Conservation (phyloP, 805 yeast species). For the Blastobotrys mokoenaii region DNA sequence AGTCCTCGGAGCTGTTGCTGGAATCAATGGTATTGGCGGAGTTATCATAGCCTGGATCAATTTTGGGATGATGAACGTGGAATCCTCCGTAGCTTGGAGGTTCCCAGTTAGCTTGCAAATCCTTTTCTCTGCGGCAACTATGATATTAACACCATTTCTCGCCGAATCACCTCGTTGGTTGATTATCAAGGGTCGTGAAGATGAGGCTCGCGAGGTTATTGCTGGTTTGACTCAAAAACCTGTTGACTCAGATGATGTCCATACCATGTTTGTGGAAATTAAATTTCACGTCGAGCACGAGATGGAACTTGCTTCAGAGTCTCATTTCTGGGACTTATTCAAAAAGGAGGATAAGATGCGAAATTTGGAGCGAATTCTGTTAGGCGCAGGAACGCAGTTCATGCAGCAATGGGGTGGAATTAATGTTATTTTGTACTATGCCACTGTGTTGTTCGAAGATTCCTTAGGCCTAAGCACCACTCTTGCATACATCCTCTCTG, state of each 20-base stretch:
- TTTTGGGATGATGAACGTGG: conserved; percentile 54
- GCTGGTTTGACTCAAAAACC: conserved; percentile 31
- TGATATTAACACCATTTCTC: conserved; percentile 37
- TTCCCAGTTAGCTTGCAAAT: conserved; percentile 65
- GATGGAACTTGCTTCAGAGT: background rate
- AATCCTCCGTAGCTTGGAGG: conserved; percentile 47
- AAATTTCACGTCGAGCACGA: background rate
- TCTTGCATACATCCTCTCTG: background rate
- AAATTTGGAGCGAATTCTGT: conserved; percentile 37
- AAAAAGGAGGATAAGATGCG: background rate
- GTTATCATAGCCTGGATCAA: conserved; percentile 68
- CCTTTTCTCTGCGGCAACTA: conserved; percentile 51
- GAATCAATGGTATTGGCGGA: conserved; percentile 60
- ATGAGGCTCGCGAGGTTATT: conserved; percentile 37
- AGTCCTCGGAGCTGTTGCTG: conserved; percentile 54
- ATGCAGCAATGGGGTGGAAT: conserved; percentile 67
- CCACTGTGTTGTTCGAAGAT: background rate
- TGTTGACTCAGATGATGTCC: background rate
- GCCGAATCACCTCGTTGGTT: conserved; percentile 84
- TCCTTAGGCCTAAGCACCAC: background rate
- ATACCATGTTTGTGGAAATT: background rate
- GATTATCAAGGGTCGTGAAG: conserved; percentile 54
- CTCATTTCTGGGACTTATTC: background rate
- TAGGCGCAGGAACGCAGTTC: conserved; percentile 56
- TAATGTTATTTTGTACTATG: conserved; percentile 58